phyloP scores from a whole-genome alignment of 192 early-diverging fungal species.

The Coemansia sp. region DNA sequence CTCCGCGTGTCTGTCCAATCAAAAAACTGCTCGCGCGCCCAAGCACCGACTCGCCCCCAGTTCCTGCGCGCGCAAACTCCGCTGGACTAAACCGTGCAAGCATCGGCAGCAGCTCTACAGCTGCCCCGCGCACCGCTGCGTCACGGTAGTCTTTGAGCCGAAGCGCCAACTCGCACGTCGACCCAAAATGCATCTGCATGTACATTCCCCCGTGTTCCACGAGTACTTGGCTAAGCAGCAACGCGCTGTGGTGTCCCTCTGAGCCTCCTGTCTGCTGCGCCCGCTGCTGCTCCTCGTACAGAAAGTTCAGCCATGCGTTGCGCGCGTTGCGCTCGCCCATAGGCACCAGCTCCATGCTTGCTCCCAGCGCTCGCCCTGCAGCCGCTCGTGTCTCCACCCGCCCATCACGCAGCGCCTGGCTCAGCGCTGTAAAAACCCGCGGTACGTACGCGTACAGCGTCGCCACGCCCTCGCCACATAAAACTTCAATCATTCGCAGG shows the following conservation, averaged over 20 bases:
- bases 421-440: constrained; percentile 81
- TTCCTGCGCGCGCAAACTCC: constrained; percentile 58
- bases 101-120: constrained; percentile 78
- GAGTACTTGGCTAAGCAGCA: constrained; percentile 79
- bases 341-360: constrained; percentile 80
- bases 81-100: constrained; percentile 76
- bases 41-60: constrained; percentile 60
- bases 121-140: constrained; percentile 73
- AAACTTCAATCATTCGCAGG: constrained; percentile 32
- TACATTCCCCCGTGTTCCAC: constrained; percentile 80
- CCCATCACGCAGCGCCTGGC: constrained; percentile 80
- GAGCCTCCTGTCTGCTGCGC: constrained; percentile 67
- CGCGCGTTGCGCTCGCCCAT: constrained; percentile 69
- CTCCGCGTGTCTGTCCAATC: constrained; percentile 69
- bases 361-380: constrained; percentile 81
- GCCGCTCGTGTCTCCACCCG: constrained; percentile 79
- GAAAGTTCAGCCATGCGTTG: constrained; percentile 71
- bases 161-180: constrained; percentile 74
- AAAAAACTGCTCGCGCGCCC: constrained; percentile 75
- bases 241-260: constrained; percentile 82
- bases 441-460: constrained; percentile 79
- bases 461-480: constrained; percentile 56
- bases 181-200: constrained; percentile 76
- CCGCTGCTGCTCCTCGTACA: constrained; percentile 79
- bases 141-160: constrained; percentile 77